Evolutionary conservation across 371 early-diverging fungal species (phyloP).

Genomic region (Lichtheimia corymbifera): DNA sequence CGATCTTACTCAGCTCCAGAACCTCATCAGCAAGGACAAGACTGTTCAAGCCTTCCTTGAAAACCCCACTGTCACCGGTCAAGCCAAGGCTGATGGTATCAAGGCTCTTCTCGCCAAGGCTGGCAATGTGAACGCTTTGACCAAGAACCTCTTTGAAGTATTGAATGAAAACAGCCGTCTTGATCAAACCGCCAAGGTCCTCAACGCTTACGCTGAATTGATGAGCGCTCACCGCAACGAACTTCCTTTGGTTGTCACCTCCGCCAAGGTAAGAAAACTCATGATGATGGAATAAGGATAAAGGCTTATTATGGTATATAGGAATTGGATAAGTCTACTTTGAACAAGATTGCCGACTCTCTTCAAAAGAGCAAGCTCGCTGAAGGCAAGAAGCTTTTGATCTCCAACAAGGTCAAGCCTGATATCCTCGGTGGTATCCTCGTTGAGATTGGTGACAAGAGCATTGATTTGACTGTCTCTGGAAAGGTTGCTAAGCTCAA

Average conservation of each 20-base stretch:
- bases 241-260: slow-evolving; percentile 86
- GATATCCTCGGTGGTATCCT: slow-evolving; percentile 94
- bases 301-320: slow-evolving; percentile 9
- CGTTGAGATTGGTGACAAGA: slow-evolving; percentile 96
- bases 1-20: slow-evolving; percentile 76
- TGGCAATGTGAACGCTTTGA: slow-evolving; percentile 76
- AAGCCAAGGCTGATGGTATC: slow-evolving; percentile 79
- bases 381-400: slow-evolving; percentile 63
- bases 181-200: slow-evolving; percentile 80
- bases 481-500: slow-evolving; percentile 94
- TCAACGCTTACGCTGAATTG: slow-evolving; percentile 77
- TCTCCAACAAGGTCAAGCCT: slow-evolving; percentile 93
- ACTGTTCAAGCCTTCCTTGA: slow-evolving; percentile 75
- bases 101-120: slow-evolving; percentile 57
- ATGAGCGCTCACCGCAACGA: slow-evolving; percentile 94
- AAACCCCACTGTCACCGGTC: slow-evolving; percentile 84
- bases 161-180: slow-evolving; percentile 95
- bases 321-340: slow-evolving; percentile 53
- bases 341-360: slow-evolving; percentile 54
- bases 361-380: slow-evolving; percentile 55
- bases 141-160: slow-evolving; percentile 87
- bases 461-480: slow-evolving; percentile 96
- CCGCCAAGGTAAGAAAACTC: slow-evolving; percentile 69
- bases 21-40: slow-evolving; percentile 73
- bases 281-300: neutral